phyloP scores from a whole-genome alignment of 31 red algal species.

The Bonnemaisonia californica region DNA sequence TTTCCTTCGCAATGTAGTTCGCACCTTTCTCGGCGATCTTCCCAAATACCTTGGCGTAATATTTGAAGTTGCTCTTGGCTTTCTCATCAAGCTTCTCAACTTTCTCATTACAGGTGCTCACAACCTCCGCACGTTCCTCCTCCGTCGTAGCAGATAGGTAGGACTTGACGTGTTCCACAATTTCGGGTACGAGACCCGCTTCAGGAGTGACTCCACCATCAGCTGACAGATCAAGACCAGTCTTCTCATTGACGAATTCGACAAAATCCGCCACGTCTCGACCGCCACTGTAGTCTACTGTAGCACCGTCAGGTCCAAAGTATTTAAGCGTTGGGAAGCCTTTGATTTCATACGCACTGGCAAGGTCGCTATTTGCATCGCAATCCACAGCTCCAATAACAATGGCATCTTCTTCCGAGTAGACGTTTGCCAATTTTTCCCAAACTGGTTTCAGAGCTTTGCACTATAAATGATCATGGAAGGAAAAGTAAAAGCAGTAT shows the following conservation, averaged over 20 bases:
- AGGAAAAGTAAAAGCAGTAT: background rate
- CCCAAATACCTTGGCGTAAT: conserved; percentile 67
- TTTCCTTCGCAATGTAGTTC: conserved; percentile 66
- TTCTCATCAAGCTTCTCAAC: conserved; percentile 43
- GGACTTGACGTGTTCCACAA: conserved; percentile 53
- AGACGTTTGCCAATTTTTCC: conserved; percentile 60
- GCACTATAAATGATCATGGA: conserved; percentile 35
- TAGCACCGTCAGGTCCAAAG: conserved; percentile 15
- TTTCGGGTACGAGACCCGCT: conserved; percentile 48
- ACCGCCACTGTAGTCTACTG: conserved; percentile 52
- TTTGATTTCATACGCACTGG: conserved; percentile 31
- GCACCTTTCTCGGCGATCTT: conserved; percentile 65
- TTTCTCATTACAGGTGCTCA: conserved; percentile 38
- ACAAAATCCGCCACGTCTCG: conserved; percentile 34
- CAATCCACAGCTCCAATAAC: conserved; percentile 70
- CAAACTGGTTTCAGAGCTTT: conserved; percentile 61
- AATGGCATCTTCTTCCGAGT: conserved; percentile 56
- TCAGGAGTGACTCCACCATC: conserved; percentile 64
- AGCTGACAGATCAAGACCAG: conserved; percentile 51
- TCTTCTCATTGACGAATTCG: conserved; percentile 55
- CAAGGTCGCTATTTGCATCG: conserved; percentile 53
- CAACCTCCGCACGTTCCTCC: conserved; percentile 31
- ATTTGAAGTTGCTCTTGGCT: conserved; percentile 57
- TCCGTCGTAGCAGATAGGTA: conserved; percentile 54
- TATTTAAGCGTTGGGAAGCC: conserved; percentile 72